A percentile compares a stretch with the other conserved stretches of the same genome.
Evolutionary conservation across 768 basidiomycete species (phyloP).

Genomic region (Boletus rubescentipes): DNA sequence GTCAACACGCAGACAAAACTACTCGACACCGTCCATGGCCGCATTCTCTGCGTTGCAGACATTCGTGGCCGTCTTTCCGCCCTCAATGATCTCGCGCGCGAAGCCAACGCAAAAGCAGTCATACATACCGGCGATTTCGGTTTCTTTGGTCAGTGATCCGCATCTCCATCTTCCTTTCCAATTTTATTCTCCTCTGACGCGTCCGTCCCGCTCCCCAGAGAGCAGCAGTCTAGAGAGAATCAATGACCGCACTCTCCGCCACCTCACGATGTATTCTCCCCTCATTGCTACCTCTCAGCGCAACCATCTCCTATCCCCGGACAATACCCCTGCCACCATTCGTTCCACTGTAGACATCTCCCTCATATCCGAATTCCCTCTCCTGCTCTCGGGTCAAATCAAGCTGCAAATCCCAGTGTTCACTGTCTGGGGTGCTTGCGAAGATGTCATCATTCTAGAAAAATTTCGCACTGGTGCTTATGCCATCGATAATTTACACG

Average conservation of each 20-base stretch:
- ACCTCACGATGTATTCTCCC: constrained; percentile 95
- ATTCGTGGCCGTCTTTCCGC: constrained; percentile 84
- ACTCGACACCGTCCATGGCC: constrained; percentile 75
- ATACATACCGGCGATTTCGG: constrained; percentile 99
- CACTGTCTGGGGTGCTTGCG: constrained; percentile 96
- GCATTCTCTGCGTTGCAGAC: constrained; percentile 95
- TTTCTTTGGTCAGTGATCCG: constrained; percentile 72
- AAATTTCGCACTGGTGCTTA: constrained; percentile 86
- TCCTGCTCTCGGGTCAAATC: constrained; percentile 86
- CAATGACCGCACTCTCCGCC: constrained; percentile 93
- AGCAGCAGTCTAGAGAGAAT: constrained; percentile 81
- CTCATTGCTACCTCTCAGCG: constrained; percentile 85
- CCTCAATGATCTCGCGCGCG: constrained; percentile 87
- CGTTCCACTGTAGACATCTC: constrained; percentile 73
- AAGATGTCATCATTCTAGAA: constrained; percentile 91
- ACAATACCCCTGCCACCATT: constrained; percentile 65
- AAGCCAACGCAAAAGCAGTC: constrained; percentile 86
- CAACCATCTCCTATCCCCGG: constrained; percentile 69
- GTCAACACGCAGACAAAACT: constrained; percentile 79
- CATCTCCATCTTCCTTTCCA: background rate
- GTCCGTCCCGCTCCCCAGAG: constrained; percentile 45
- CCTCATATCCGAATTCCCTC: constrained; percentile 91
- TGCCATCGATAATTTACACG: constrained; percentile 83
- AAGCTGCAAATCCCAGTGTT: constrained; percentile 92
- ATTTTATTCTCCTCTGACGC: constrained; percentile 15